phyloP scores from a whole-genome alignment of 768 basidiomycete species.

The Rhizopogon salebrosus region DNA sequence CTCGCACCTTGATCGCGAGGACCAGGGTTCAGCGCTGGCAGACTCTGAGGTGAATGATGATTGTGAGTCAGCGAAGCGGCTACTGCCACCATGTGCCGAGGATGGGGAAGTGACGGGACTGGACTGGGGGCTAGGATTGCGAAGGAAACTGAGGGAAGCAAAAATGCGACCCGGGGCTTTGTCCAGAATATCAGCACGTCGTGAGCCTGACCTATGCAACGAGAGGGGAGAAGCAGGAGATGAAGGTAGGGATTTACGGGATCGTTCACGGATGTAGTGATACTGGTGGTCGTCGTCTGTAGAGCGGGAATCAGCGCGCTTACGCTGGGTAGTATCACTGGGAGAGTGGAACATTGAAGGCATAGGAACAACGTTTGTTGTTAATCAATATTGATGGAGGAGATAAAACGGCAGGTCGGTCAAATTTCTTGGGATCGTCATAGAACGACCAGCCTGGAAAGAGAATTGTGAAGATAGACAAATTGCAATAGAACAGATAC shows the following conservation, averaged over 20 bases:
- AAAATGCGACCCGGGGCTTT: conserved; percentile 1
- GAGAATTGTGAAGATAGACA: conserved; percentile 2
- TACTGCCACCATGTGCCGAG: conserved; percentile 12
- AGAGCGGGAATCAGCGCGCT: conserved; percentile 15
- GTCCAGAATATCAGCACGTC: conserved; percentile 9
- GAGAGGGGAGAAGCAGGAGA: conserved; percentile 14
- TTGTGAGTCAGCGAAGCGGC: conserved; percentile 12
- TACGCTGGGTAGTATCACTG: background rate
- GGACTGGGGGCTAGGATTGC: conserved; percentile 14
- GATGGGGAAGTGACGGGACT: conserved; percentile 23
- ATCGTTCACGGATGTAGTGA: conserved; percentile 1
- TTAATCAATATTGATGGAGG: background rate
- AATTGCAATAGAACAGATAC: conserved; percentile 3
- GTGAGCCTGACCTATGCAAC: conserved; percentile 6
- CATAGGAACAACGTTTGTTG: background rate
- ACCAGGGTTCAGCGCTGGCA: conserved; percentile 1
- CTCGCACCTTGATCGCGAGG: conserved; percentile 12
- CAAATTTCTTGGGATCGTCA: conserved; percentile 12
- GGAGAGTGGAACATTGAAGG: conserved; percentile 10
- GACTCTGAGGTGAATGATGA: conserved; percentile 23
- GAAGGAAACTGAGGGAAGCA: background rate
- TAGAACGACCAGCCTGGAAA: conserved; percentile 12
- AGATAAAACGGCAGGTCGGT: background rate
- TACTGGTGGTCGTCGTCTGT: conserved; percentile 8
- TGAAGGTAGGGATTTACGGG: conserved; percentile 8